A percentile compares a stretch with the other conserved stretches of the same genome.
These are phyloP conservation scores for Chaetomium fimeti DNA, from an alignment of 495 filamentous ascomycete species.

Conservation along the genomic window DNA sequence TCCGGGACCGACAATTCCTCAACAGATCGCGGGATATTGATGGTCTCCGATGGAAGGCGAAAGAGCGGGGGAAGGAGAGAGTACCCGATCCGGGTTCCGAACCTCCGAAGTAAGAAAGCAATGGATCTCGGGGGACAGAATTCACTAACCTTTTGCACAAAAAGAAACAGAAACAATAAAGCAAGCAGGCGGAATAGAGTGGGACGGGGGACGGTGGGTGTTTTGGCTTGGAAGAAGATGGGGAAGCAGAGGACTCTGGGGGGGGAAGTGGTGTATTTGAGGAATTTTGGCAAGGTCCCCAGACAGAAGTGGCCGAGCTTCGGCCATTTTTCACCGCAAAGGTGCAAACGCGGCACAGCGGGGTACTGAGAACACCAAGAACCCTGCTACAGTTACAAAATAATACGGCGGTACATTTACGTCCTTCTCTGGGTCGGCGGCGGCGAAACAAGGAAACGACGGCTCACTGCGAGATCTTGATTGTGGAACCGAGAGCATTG, in stretches of 20 bases:
- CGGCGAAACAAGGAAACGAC: too few relatives aligned
- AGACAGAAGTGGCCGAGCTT: constrained; percentile 29
- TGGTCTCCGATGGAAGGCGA: background rate
- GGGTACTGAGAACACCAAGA: constrained; percentile 25
- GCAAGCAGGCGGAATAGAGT: constrained; percentile 12
- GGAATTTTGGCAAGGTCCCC: constrained; percentile 35
- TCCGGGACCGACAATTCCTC: background rate
- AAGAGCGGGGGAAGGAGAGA: background rate
- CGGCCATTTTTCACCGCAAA: constrained; percentile 33
- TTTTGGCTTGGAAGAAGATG: constrained; percentile 33
- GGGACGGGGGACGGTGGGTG: constrained; percentile 12
- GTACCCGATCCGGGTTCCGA: constrained; percentile 1
- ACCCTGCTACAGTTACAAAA: constrained; percentile 21
- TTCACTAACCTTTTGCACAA: constrained; percentile 22
- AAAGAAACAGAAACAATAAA: constrained; percentile 17
- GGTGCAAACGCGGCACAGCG: constrained; percentile 22
- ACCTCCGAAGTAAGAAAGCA: background rate
- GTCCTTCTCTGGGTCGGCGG: too few relatives aligned
- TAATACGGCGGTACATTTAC: constrained; percentile 6
- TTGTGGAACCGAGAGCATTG: too few relatives aligned
- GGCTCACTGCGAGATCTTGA: background rate
- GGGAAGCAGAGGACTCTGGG: constrained; percentile 22
- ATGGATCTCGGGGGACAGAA: background rate
- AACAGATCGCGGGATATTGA: background rate
- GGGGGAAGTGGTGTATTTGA: constrained; percentile 38